Percentiles rank a stretch among this genome's conserved stretches.
Evolutionary conservation across 305 asterid species (phyloP).

Genomic region (Fraxinus nigra): DNA sequence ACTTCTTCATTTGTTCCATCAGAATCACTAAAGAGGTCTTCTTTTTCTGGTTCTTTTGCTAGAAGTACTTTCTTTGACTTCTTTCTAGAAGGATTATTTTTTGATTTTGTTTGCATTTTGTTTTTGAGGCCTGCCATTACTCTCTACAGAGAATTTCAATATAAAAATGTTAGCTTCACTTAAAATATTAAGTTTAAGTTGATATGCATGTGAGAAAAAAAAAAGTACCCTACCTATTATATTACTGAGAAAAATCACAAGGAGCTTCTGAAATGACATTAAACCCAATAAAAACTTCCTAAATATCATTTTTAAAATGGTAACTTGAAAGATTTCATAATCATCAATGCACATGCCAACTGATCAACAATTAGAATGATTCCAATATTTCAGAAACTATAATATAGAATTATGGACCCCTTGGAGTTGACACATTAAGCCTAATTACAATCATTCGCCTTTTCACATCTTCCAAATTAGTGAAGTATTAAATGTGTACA

Average conservation of each 20-base stretch:
- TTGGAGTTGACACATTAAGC: neutral
- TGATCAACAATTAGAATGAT: neutral
- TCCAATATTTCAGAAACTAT: neutral
- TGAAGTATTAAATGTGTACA: neutral
- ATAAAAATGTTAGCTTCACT: neutral
- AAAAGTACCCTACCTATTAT: neutral
- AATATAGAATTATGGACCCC: neutral
- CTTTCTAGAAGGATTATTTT: constrained; percentile 47
- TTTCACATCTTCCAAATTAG: neutral
- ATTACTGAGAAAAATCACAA: neutral
- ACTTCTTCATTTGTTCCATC: constrained; percentile 21
- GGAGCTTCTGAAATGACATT: neutral
- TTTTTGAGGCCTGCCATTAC: constrained; percentile 61
- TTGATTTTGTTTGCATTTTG: constrained; percentile 31
- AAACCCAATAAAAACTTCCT: neutral
- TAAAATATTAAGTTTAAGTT: neutral
- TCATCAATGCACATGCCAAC: neutral
- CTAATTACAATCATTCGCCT: neutral
- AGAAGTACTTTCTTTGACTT: constrained; percentile 47
- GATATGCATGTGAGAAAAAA: neutral
- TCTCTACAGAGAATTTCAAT: neutral
- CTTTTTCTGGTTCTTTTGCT: constrained; percentile 40
- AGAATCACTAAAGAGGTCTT: constrained; percentile 36
- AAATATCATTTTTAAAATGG: neutral
- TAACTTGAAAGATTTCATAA: neutral